phyloP scores from a whole-genome alignment of 176 grass and related monocot genomes.

The Carex cristatella region DNA sequence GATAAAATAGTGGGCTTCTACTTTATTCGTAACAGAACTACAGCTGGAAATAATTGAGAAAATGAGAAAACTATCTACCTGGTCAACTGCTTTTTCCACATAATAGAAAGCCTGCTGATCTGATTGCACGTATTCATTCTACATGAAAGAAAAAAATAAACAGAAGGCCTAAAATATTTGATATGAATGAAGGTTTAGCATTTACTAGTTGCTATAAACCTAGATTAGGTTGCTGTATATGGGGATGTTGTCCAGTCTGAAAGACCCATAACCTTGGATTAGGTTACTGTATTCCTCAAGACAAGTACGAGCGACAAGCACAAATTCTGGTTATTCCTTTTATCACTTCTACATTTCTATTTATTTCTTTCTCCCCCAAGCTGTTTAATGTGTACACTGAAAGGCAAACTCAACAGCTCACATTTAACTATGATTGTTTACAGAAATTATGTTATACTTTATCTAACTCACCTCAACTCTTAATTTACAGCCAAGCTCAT shows the following conservation, averaged over 20 bases:
- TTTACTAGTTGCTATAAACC: background rate
- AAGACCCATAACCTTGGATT: slow-evolving; percentile 10
- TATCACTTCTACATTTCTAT: background rate
- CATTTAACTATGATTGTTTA: background rate
- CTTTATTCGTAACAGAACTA: background rate
- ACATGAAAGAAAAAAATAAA: slow-evolving; percentile 22
- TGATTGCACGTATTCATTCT: slow-evolving; percentile 76
- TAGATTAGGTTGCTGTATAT: background rate
- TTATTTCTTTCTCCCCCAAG: background rate
- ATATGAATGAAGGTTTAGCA: slow-evolving; percentile 1
- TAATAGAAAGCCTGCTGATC: slow-evolving; percentile 96
- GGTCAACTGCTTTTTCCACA: slow-evolving; percentile 88
- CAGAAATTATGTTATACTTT: background rate
- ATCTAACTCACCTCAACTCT: slow-evolving; percentile 60
- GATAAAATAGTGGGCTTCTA: background rate
- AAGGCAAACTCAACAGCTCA: background rate
- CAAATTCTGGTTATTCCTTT: background rate
- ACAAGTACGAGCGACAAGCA: background rate
- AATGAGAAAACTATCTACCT: slow-evolving; percentile 38
- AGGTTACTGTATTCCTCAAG: background rate
- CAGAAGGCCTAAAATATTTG: slow-evolving; percentile 2
- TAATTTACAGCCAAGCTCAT: slow-evolving; percentile 81
- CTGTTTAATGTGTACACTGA: background rate
- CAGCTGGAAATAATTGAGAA: background rate
- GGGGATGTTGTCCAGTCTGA: background rate